Percentiles rank a stretch among this genome's conserved stretches.
These are phyloP conservation scores for Triticum aestivum DNA, from an alignment of 176 grass and related monocot genomes.

Conservation along the genomic window IWGSC_CS_RefSeq_v2.1 NC_057806.1:551715429-551715928, in stretches of 20 bases:
- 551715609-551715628: background rate
- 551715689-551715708: background rate
- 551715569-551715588: background rate
- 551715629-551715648: background rate
- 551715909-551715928: conserved; percentile 59
- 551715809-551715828: conserved; percentile 62
- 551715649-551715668: background rate
- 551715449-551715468: background rate
- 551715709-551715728: background rate
- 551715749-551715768: conserved; percentile 40
- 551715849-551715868: conserved; percentile 56
- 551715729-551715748: conserved; percentile 28
- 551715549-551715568: background rate
- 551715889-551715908: conserved; percentile 72
- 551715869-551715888: conserved; percentile 61
- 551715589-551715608: background rate
- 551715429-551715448: background rate
- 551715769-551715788: conserved; percentile 61
- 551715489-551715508: background rate
- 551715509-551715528: background rate
- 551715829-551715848: conserved; percentile 76
- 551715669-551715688: background rate
- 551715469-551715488: background rate
- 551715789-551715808: conserved; percentile 42
- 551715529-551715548: background rate